Evolutionary conservation across 1,284 basidiomycete genomes (phyloP).

Genomic region (Ustilago bromivora): DNA sequence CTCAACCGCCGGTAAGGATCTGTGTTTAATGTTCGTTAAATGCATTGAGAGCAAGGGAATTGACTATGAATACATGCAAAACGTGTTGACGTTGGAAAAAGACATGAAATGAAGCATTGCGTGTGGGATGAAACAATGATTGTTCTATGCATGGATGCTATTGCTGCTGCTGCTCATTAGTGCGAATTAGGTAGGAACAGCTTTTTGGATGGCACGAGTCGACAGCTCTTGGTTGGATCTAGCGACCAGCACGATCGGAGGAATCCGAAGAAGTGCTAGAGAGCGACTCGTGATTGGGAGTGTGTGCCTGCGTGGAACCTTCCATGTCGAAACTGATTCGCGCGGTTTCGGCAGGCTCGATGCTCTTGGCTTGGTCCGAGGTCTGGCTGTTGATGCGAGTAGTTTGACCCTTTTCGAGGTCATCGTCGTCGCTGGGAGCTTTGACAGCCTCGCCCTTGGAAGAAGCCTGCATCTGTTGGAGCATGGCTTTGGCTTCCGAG

Average conservation of each 20-base stretch:
- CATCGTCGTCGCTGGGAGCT: slow-evolving; percentile 14
- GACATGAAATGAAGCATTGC: background rate
- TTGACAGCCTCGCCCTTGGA: background rate
- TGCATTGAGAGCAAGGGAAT: background rate
- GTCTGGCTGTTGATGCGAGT: slow-evolving; percentile 16
- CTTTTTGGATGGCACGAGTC: background rate
- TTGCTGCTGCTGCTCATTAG: background rate
- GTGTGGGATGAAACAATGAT: background rate
- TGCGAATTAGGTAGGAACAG: background rate
- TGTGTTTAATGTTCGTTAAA: background rate
- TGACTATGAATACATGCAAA: slow-evolving; percentile 6
- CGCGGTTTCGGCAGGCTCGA: slow-evolving; percentile 9
- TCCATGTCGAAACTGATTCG: slow-evolving; percentile 12
- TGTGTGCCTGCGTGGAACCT: slow-evolving; percentile 17
- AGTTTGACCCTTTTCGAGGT: slow-evolving; percentile 25
- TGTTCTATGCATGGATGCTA: background rate
- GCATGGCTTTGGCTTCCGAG: slow-evolving; percentile 37
- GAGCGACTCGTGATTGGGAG: slow-evolving; percentile 12
- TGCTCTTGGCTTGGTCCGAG: background rate
- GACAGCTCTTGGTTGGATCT: background rate
- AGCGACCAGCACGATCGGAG: background rate
- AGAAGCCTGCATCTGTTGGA: slow-evolving; percentile 41
- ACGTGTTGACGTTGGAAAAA: background rate
- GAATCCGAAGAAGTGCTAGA: slow-evolving; percentile 4
- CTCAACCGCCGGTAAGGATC: background rate